Percentiles rank a stretch among this genome's conserved stretches.
phyloP scores from a whole-genome alignment of 345 rosid genomes.

The Brassica napus region Da-Ae NC_063446.1:60740501-60741000 shows the following conservation, averaged over 20 bases:
- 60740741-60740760: neutral
- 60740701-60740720: neutral
- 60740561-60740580: neutral
- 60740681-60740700: neutral
- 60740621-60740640: neutral
- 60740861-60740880: neutral
- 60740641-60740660: neutral
- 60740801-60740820: neutral
- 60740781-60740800: neutral
- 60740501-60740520: conserved; percentile 10
- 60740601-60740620: neutral
- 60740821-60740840: conserved; percentile 4
- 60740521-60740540: neutral
- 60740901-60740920: neutral
- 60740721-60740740: neutral
- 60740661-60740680: neutral
- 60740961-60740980: neutral
- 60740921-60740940: neutral
- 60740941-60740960: conserved; percentile 2
- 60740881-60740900: no score
- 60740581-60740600: neutral
- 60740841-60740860: neutral
- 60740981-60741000: neutral
- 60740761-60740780: neutral
- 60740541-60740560: no score